A percentile compares a stretch with the other conserved stretches of the same genome.
Conservation (phyloP, 345 rosid genomes). For the Citrus mangshanensis region DNA sequence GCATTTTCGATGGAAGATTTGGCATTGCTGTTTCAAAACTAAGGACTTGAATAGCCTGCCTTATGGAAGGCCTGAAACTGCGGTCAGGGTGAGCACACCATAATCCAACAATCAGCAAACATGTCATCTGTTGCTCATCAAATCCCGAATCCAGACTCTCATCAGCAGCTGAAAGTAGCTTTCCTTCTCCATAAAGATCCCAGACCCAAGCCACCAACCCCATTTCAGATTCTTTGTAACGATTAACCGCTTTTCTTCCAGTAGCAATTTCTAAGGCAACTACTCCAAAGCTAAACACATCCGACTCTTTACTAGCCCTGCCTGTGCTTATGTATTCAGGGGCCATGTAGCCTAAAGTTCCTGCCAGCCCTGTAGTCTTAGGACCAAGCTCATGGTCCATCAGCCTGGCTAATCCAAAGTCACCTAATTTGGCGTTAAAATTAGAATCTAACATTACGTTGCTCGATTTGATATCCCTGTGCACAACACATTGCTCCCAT, state of each 20-base stretch:
- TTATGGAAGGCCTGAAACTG: not conserved
- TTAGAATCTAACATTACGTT: conserved; percentile 38
- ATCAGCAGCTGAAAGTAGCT: conserved; percentile 1
- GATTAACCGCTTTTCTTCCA: conserved; percentile 13
- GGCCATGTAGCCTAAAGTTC: conserved; percentile 49
- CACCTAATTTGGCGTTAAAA: conserved; percentile 13
- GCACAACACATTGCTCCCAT: conserved; percentile 64
- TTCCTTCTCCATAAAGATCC: conserved; percentile 16
- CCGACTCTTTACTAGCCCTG: conserved; percentile 12
- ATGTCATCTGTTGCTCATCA: not conserved
- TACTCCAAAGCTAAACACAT: conserved; percentile 21
- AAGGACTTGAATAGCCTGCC: conserved; percentile 24
- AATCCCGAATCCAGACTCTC: not conserved
- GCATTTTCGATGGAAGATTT: conserved; percentile 16
- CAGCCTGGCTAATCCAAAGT: conserved; percentile 11
- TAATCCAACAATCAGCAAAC: conserved; percentile 3
- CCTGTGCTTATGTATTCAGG: not conserved
- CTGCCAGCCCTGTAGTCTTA: conserved; percentile 49
- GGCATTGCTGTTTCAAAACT: conserved; percentile 15
- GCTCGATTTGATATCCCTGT: conserved; percentile 61
- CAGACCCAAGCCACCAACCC: conserved; percentile 19
- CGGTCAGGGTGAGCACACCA: conserved; percentile 7
- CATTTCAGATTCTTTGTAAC: not conserved
- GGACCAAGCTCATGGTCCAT: conserved; percentile 27
- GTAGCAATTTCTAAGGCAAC: conserved; percentile 22